Conservation (phyloP, 1,284 basidiomycete genomes). For the Vanrija humicola region DNA sequence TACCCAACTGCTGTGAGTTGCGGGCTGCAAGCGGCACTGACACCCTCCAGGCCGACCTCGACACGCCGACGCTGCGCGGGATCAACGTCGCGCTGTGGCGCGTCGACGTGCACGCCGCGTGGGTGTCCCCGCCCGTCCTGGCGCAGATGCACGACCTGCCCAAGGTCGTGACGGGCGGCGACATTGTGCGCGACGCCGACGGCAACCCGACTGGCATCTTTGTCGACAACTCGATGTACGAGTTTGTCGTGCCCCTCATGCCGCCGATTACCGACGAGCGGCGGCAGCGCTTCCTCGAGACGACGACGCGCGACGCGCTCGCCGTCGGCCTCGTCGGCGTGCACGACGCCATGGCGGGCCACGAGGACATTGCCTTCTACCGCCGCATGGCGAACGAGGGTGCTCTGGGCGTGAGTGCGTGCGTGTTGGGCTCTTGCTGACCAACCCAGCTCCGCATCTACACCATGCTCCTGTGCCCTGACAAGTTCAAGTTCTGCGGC, state of each 20-base stretch:
- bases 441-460: slow-evolving; percentile 63
- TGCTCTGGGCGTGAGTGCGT: slow-evolving; percentile 59
- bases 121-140: slow-evolving; percentile 69
- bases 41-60: slow-evolving; percentile 57
- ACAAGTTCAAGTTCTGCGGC: slow-evolving; percentile 64
- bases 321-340: slow-evolving; percentile 72
- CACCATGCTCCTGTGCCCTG: slow-evolving; percentile 59
- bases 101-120: slow-evolving; percentile 77
- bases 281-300: slow-evolving; percentile 60
- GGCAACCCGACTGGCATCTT: slow-evolving; percentile 68
- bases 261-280: slow-evolving; percentile 62
- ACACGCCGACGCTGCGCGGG: slow-evolving; percentile 63
- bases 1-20: slow-evolving; percentile 73
- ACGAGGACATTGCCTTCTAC: slow-evolving; percentile 62
- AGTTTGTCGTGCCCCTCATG: slow-evolving; percentile 46
- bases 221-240: slow-evolving; percentile 44
- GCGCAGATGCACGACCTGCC: slow-evolving; percentile 56
- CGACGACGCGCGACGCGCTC: slow-evolving; percentile 64
- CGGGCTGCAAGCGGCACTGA: neutral
- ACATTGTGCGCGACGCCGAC: slow-evolving; percentile 62
- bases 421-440: neutral
- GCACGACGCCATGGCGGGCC: slow-evolving; percentile 68
- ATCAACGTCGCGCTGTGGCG: slow-evolving; percentile 66
- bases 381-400: slow-evolving; percentile 62
- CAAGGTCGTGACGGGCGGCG: slow-evolving; percentile 64